Evolutionary conservation across 306 rosid species (phyloP), one percentile per base, ranked within the genome.

Genomic region (Acacia crassicarpa): DNA sequence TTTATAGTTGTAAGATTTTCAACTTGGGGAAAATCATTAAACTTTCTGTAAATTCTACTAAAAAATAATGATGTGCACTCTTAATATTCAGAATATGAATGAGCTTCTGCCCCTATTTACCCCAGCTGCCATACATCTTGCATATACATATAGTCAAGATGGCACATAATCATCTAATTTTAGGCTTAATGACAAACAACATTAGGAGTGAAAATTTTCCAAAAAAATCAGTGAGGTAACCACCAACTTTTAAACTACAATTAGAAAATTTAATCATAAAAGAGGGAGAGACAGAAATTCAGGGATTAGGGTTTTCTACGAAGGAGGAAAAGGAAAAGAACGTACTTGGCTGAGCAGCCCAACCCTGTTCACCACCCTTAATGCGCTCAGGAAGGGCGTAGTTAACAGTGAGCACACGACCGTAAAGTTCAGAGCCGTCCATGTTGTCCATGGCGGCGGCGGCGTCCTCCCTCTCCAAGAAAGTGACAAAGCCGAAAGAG

Each of bases 341-440:
- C 85, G 38, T 87, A 94, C 98, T 89, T 63, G 99, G 98, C 78
- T 95, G 99, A 7, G 99, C 99, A 49, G 99, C 99, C 99, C 98
- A 95, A 19, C 99, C 99, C 72, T 91, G 98, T 80, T 95, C 99
- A 44, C 97, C 99, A 54, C 99, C 99, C 95, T 95, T 95, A 69
- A 95, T 95, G 7, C 68, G 67, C 82, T 93, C 99, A 6, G 98
- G 98, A 46, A 92, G 92, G 66, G 99, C 99, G 44, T 95, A 95
- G 40, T 95, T 95, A 81, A 93, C 99, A 48, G 99, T 95, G 81
- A 95, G 97, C 0, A 95, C 99, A 4, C 99, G 97, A 27, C 99
- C 99, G 54, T 93, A 95, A 69, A 95, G 99, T 78, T 95, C 98
- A 2, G 99, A 94, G 7, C 98, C 99, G 75, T 95, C 99, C 98